Evolutionary conservation across 441 rosid genomes (phyloP).

Genomic region (Arabidopsis hybrid): DNA sequence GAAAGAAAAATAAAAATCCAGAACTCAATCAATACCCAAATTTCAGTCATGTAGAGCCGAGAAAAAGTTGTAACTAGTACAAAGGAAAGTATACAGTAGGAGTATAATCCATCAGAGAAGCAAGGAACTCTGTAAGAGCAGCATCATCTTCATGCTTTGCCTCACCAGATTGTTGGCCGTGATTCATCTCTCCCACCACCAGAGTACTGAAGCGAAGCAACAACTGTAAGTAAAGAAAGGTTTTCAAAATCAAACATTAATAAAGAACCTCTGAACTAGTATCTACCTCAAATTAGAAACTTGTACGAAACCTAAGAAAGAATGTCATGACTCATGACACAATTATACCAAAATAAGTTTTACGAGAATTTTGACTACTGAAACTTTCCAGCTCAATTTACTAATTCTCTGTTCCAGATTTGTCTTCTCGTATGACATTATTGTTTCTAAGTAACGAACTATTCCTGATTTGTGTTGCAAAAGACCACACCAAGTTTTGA

Average conservation of each 20-base stretch:
- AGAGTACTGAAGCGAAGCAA: neutral
- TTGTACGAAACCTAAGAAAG: no score
- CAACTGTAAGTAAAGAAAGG: neutral
- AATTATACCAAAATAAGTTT: no score
- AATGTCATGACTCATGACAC: no score
- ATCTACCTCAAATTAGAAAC: no score
- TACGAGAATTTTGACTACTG: no score
- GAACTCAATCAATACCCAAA: neutral
- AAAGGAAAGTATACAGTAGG: slow-evolving; percentile 59
- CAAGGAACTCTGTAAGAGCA: slow-evolving; percentile 77
- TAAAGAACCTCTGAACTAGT: neutral
- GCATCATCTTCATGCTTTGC: slow-evolving; percentile 87
- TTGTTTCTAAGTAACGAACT: no score
- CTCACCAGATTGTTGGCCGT: slow-evolving; percentile 58
- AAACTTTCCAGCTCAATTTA: no score
- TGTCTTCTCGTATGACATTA: no score
- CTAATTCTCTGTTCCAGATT: no score
- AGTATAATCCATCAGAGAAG: slow-evolving; percentile 85
- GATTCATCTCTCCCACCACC: slow-evolving; percentile 52
- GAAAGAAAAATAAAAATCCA: slow-evolving; percentile 7
- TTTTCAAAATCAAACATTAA: neutral
- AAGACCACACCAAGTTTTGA: no score
- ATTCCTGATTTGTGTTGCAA: no score
- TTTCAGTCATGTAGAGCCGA: neutral
- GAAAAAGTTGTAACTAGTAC: neutral